Conservation (phyloP, 352 stramenopile genomes). For the Peronospora farinosa region DNA sequence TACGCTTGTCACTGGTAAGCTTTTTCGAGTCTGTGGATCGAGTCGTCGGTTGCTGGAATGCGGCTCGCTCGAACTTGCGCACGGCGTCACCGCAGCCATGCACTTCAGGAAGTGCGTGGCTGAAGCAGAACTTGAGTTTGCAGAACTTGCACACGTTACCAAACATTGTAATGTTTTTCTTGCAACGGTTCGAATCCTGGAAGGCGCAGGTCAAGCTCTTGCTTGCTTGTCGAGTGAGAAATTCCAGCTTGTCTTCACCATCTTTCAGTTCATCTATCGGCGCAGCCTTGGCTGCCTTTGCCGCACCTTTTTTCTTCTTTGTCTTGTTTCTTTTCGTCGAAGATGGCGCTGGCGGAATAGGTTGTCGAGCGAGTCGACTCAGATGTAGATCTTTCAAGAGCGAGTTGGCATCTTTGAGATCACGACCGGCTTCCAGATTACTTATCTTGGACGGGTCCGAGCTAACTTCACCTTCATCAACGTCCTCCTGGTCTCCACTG, state of each 20-base stretch:
- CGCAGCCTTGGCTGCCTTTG: conserved; percentile 23
- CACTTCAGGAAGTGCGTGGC: conserved; percentile 62
- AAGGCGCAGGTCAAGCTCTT: conserved; percentile 52
- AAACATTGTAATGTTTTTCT: conserved; percentile 52
- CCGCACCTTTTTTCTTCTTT: conserved; percentile 43
- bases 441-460: conserved; percentile 5
- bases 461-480: conserved; percentile 3
- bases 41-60: conserved; percentile 42
- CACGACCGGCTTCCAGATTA: conserved; percentile 4
- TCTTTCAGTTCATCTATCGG: conserved; percentile 32
- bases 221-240: conserved; percentile 55
- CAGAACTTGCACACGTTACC: conserved; percentile 76
- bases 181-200: conserved; percentile 39
- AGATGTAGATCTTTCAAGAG: conserved; percentile 61
- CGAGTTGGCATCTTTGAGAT: conserved; percentile 29
- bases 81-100: conserved; percentile 75
- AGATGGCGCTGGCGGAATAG: conserved; percentile 12
- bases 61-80: conserved; percentile 45
- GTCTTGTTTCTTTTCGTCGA: conserved; percentile 41
- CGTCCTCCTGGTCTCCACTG: conserved; percentile 22
- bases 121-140: conserved; percentile 83
- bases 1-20: conserved; percentile 48
- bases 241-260: conserved; percentile 64
- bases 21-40: conserved; percentile 18
- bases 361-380: conserved; percentile 48